Conservation (phyloP, 169 alveolate species). For the Plasmodium chabaudi region DNA sequence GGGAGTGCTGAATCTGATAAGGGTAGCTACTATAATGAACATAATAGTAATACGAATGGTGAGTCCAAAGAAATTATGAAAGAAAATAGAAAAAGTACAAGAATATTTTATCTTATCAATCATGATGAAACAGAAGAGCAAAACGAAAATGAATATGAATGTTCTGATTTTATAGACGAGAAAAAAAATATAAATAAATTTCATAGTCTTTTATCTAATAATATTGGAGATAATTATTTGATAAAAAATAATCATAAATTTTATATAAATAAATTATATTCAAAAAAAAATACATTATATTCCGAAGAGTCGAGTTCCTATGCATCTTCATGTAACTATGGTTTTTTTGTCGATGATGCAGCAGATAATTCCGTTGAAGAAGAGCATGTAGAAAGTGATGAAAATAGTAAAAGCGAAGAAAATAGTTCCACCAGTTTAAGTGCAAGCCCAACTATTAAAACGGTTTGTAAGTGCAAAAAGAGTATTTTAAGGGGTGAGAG, state of each 20-base stretch:
- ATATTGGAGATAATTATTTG: neutral
- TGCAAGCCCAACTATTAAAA: no score
- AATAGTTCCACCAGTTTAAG: neutral
- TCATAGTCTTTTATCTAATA: conserved; percentile 2
- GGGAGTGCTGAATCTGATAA: neutral
- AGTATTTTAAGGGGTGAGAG: neutral
- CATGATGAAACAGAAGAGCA: neutral
- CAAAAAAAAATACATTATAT: conserved; percentile 8
- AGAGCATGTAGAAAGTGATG: neutral
- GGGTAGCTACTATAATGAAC: neutral
- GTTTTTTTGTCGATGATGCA: conserved; percentile 38
- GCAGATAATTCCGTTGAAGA: conserved; percentile 16
- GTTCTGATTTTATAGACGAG: neutral
- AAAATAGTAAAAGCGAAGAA: conserved; percentile 18
- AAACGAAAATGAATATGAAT: neutral
- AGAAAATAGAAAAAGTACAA: neutral
- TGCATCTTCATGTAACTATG: conserved; percentile 8
- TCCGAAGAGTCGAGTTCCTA: conserved; percentile 35
- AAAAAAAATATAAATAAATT: conserved; percentile 1
- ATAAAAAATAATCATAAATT: conserved; percentile 8
- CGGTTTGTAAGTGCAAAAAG: neutral
- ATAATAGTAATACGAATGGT: neutral
- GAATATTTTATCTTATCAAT: conserved; percentile 33
- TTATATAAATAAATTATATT: conserved; percentile 18
- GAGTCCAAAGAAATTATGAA: no score